phyloP scores from a whole-genome alignment of 495 filamentous ascomycete genomes.

The Neurospora discreta region DNA sequence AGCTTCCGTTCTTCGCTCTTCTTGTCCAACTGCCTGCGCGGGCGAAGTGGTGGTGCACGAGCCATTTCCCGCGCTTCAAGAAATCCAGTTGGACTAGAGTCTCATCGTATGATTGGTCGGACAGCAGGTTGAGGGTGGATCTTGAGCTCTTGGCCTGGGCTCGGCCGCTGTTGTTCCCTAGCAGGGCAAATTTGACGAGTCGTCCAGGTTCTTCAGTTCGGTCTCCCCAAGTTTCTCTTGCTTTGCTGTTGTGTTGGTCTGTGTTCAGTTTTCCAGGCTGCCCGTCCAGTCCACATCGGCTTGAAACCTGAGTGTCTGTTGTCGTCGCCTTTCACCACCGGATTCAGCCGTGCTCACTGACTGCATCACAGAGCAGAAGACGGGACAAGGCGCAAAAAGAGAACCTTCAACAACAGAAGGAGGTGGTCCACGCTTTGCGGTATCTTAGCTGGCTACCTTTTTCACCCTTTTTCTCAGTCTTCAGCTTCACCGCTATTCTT shows the following conservation, averaged over 20 bases:
- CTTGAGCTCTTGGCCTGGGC: neutral
- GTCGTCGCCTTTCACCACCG: neutral
- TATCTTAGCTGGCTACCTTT: neutral
- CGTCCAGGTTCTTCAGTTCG: neutral
- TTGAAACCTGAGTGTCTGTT: neutral
- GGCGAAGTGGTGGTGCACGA: neutral
- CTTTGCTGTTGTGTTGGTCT: neutral
- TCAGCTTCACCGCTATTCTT: neutral
- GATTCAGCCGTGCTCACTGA: neutral
- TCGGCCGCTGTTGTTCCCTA: neutral
- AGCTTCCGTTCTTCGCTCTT: neutral
- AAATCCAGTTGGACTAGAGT: neutral
- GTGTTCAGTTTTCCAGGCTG: neutral
- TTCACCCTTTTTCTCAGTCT: neutral
- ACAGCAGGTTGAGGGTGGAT: neutral
- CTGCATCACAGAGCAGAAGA: neutral
- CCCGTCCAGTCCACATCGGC: neutral
- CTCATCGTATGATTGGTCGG: neutral
- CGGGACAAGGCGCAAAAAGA: neutral
- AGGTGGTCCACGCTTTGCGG: neutral
- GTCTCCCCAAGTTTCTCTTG: neutral
- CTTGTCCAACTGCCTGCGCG: neutral
- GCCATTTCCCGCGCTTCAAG: neutral
- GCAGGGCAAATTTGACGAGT: neutral
- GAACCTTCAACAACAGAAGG: neutral